Percentiles rank a stretch among this genome's conserved stretches.
Conservation (phyloP, 805 yeast genomes). For the Candida parachauliodes region DNA sequence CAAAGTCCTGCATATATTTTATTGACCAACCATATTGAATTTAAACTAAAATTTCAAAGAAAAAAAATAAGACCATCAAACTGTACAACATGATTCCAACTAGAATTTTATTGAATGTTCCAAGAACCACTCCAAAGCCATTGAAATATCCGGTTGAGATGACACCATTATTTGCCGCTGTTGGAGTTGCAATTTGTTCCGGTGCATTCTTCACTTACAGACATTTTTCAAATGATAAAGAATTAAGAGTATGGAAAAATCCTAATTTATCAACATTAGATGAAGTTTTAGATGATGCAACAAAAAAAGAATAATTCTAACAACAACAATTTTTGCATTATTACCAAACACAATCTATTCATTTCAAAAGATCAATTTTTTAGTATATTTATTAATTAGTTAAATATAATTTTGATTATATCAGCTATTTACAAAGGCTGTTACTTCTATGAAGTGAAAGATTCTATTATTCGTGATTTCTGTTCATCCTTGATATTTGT, state of each 20-base stretch:
- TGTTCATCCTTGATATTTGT: slow-evolving; percentile 51
- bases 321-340: neutral
- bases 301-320: slow-evolving; percentile 18
- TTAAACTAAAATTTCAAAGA: neutral
- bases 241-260: slow-evolving; percentile 46
- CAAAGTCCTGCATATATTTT: slow-evolving; percentile 3
- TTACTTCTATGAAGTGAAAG: slow-evolving; percentile 1
- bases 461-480: slow-evolving; percentile 1
- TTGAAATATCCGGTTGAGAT: slow-evolving; percentile 35
- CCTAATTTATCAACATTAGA: slow-evolving; percentile 42
- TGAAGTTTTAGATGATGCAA: slow-evolving; percentile 37
- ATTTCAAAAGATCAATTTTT: neutral
- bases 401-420: slow-evolving; percentile 2
- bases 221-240: slow-evolving; percentile 43
- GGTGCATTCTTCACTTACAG: slow-evolving; percentile 43
- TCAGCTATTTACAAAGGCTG: neutral
- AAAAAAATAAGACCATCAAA: slow-evolving; percentile 1
- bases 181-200: slow-evolving; percentile 38
- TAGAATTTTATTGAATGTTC: slow-evolving; percentile 37
- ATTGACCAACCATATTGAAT: slow-evolving; percentile 6
- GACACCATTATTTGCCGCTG: slow-evolving; percentile 46
- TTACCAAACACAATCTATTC: neutral
- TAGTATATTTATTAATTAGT: slow-evolving; percentile 1
- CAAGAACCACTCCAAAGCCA: slow-evolving; percentile 21
- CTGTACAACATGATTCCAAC: slow-evolving; percentile 32